Evolutionary conservation across 495 filamentous ascomycete species (phyloP), one percentile per base, ranked within the genome.

Genomic region (Aspergillus heteromorphus): DNA sequence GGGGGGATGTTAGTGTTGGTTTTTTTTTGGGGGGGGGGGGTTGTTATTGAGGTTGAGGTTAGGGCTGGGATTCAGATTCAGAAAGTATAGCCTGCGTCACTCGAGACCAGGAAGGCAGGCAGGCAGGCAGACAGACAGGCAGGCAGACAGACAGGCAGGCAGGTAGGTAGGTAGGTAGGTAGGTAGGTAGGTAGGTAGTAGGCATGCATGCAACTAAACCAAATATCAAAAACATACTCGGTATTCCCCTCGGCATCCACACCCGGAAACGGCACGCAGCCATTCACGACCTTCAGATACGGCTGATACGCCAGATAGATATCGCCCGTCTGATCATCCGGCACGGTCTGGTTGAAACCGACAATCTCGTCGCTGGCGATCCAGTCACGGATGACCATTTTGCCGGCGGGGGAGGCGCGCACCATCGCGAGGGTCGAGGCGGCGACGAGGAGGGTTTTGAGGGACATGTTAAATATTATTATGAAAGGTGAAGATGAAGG

Each of bases 261-360:
- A 2, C 73, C 78, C 2, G 79, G 77, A 60, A 79, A 81, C 0
- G 79, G 79, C 8, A 82, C 79, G 51, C 79, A 82, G 23, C 79
- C 78, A 56, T 76, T 77, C 9, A 64, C 64, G 8, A 82, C 78
- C 1, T 80, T 50, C 6, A 82, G 63, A 25, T 71, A 68, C 4
- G 79, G 79, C 56, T 82, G 64, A 54, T 79, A 82, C 14, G 72
- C 73, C 18, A 76, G 53, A 51, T 77, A 77, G 6, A 78, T 52
- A 3, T 70, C 65, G 0, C 79, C 79, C 0, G 51, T 56, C 0
- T 64, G 62, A 2, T 65, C 69, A n/a, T 60, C 63, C 0, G 79
- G 79, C 1, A 80, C 73, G 0, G 75, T 76, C 54, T 80, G 55
- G 2, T 65, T 18, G 51, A 82, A 76, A 0, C 73, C 76, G 30